Evolutionary conservation across 1,284 basidiomycete species (phyloP).

Genomic region (Mrakiaceae sp.): DNA sequence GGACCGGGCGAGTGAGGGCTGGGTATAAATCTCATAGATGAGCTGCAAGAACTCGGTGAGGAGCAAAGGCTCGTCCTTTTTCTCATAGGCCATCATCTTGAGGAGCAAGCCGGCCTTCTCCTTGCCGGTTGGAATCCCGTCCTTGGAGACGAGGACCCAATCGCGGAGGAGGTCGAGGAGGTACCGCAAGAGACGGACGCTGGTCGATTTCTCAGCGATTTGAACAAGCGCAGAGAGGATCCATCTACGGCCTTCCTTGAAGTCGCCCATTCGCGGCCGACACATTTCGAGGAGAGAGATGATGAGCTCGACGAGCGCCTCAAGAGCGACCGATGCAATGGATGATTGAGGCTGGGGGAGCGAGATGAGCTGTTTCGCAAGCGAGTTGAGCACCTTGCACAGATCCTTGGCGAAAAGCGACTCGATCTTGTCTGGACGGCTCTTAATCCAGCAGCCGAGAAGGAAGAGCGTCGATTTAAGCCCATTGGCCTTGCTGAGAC

Average conservation of each 20-base stretch:
- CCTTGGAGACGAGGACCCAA: constrained; percentile 77
- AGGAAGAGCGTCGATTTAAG: constrained; percentile 74
- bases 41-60: constrained; percentile 80
- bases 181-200: constrained; percentile 64
- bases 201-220: constrained; percentile 88
- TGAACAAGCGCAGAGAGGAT: constrained; percentile 62
- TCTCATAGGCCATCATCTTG: constrained; percentile 85
- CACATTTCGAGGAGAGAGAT: constrained; percentile 43
- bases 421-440: constrained; percentile 74
- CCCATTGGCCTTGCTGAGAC: constrained; percentile 53
- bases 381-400: constrained; percentile 73
- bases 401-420: constrained; percentile 56
- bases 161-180: constrained; percentile 76
- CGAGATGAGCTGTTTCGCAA: constrained; percentile 79
- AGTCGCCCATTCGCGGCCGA: constrained; percentile 40
- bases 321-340: not conserved
- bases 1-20: constrained; percentile 71
- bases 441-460: constrained; percentile 77
- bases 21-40: constrained; percentile 89
- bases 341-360: constrained; percentile 25
- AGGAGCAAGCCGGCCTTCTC: constrained; percentile 85
- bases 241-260: constrained; percentile 47
- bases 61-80: constrained; percentile 40
- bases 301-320: constrained; percentile 33
- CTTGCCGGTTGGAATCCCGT: constrained; percentile 73